These are phyloP conservation scores for Lobulomyces angularis DNA, from an alignment of 192 early-diverging fungal genomes.

Conservation along the genomic window DNA sequence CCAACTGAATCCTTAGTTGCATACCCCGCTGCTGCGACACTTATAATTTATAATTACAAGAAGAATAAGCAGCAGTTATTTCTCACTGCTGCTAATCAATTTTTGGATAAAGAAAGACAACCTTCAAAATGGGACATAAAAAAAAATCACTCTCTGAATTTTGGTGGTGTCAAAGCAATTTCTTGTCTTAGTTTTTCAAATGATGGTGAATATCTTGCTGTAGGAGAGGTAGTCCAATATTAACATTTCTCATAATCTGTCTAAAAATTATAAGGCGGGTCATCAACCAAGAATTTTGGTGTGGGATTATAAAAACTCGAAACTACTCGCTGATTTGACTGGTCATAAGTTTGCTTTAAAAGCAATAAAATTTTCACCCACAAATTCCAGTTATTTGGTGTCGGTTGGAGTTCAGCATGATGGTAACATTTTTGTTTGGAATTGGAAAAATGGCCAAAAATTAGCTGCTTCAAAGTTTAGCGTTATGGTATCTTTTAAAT, in stretches of 20 bases:
- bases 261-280: constrained; percentile 33
- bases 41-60: constrained; percentile 63
- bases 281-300: constrained; percentile 68
- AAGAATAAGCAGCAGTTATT: constrained; percentile 52
- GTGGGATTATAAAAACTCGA: constrained; percentile 46
- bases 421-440: constrained; percentile 71
- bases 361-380: constrained; percentile 57
- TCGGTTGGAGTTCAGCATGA: constrained; percentile 75
- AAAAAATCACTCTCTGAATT: constrained; percentile 3
- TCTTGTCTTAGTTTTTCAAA: constrained; percentile 60
- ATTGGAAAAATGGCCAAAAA: constrained; percentile 52
- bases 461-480: constrained; percentile 54
- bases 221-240: constrained; percentile 50
- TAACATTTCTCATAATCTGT: constrained; percentile 6
- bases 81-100: constrained; percentile 24
- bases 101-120: background rate
- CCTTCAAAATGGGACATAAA: background rate
- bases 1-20: constrained; percentile 33
- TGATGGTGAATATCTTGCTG: constrained; percentile 58
- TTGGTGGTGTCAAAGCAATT: constrained; percentile 39
- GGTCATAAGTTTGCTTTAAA: constrained; percentile 72
- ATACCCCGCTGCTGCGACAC: constrained; percentile 61
- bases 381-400: constrained; percentile 51
- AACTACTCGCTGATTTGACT: constrained; percentile 43
- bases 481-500: constrained; percentile 24